These are phyloP conservation scores for Tetracentron sinense DNA, from an alignment of 164 flowering plant genomes.

Conservation along the genomic window DNA sequence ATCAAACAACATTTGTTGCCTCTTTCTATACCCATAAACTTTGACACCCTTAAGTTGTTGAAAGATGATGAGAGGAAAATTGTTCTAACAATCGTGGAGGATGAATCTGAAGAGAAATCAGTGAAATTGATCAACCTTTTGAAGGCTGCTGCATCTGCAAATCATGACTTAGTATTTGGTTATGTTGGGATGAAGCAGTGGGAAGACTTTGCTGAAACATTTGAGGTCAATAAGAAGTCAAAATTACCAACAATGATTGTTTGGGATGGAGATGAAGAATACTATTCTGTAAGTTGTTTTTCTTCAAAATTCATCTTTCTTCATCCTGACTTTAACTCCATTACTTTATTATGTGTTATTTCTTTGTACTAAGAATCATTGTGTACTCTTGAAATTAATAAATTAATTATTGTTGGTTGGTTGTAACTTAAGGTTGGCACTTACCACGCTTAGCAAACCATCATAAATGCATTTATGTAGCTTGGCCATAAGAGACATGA, in stretches of 20 bases:
- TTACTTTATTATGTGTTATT: neutral
- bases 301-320: neutral
- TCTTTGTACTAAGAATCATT: too few relatives aligned
- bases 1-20: slow-evolving; percentile 78
- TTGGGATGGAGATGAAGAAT: slow-evolving; percentile 86
- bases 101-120: slow-evolving; percentile 65
- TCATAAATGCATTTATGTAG: too few relatives aligned
- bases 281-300: slow-evolving; percentile 66
- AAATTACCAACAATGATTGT: slow-evolving; percentile 81
- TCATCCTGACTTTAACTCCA: neutral
- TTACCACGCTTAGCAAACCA: too few relatives aligned
- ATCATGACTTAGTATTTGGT: slow-evolving; percentile 82
- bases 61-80: slow-evolving; percentile 83
- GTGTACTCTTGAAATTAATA: too few relatives aligned
- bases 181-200: slow-evolving; percentile 80
- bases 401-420: too few relatives aligned
- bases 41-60: slow-evolving; percentile 68
- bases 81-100: slow-evolving; percentile 66
- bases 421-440: too few relatives aligned
- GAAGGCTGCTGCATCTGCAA: slow-evolving; percentile 94
- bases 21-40: slow-evolving; percentile 58
- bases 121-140: slow-evolving; percentile 55
- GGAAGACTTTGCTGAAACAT: slow-evolving; percentile 71
- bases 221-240: slow-evolving; percentile 55
- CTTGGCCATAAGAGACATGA: too few relatives aligned